phyloP scores from a whole-genome alignment of 2,329 filamentous ascomycete genomes.

The Lizonia empirigonia region DNA sequence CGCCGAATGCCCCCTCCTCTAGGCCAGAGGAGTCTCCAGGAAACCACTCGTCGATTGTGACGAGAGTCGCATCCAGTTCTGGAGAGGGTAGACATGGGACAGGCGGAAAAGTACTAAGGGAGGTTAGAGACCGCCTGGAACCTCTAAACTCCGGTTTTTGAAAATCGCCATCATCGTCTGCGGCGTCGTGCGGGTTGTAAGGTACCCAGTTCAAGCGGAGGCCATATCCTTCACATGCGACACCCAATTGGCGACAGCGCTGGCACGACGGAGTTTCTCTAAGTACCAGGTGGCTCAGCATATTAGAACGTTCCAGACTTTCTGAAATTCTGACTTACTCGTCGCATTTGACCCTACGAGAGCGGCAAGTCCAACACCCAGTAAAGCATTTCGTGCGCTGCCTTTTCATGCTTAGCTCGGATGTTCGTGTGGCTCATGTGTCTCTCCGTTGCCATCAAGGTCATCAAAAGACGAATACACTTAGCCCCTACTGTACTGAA shows the following conservation, averaged over 20 bases:
- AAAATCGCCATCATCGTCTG: not conserved
- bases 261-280: slow-evolving; percentile 12
- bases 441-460: not conserved
- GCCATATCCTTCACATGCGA: slow-evolving; percentile 17
- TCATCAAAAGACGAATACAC: not conserved
- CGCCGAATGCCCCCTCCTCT: slow-evolving; percentile 10
- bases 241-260: slow-evolving; percentile 10
- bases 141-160: not conserved
- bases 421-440: not conserved
- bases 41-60: slow-evolving; percentile 12
- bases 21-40: slow-evolving; percentile 2
- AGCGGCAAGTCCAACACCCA: slow-evolving; percentile 23
- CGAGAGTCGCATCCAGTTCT: slow-evolving; percentile 8
- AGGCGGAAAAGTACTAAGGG: not conserved
- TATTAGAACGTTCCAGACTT: not conserved
- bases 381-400: slow-evolving; percentile 19
- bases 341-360: slow-evolving; percentile 21
- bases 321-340: slow-evolving; percentile 11
- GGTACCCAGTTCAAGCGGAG: slow-evolving; percentile 17
- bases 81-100: not conserved
- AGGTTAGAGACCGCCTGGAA: slow-evolving; percentile 5
- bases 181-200: slow-evolving; percentile 6
- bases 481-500: not conserved
- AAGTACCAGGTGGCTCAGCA: not conserved
- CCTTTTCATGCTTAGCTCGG: slow-evolving; percentile 5